Conservation (phyloP, 2,329 filamentous ascomycete species). For the Drechslerella dactyloides region DNA sequence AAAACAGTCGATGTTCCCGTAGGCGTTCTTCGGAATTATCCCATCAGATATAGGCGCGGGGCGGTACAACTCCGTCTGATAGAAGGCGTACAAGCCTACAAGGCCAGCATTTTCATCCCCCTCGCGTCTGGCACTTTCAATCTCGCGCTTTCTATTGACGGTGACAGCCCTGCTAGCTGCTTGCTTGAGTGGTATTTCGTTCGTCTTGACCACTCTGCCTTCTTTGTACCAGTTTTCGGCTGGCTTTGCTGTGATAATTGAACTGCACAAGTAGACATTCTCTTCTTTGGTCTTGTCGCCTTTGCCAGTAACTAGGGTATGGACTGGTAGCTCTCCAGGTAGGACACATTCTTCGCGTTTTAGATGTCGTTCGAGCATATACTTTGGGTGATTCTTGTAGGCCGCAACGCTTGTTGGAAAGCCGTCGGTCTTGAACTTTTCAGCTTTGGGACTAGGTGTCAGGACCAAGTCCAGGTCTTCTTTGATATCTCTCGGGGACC, state of each 20-base stretch:
- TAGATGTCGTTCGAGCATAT: constrained; percentile 81
- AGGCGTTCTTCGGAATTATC: constrained; percentile 75
- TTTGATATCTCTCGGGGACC: constrained; percentile 69
- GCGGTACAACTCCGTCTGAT: constrained; percentile 67
- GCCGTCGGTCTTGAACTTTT: constrained; percentile 65
- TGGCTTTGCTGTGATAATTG: constrained; percentile 78
- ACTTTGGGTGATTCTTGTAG: constrained; percentile 80
- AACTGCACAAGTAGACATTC: constrained; percentile 76
- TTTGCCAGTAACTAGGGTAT: constrained; percentile 61
- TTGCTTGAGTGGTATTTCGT: constrained; percentile 78
- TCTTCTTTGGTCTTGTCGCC: constrained; percentile 63
- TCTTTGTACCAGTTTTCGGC: constrained; percentile 90
- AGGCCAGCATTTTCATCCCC: constrained; percentile 59
- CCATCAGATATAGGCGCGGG: constrained; percentile 78
- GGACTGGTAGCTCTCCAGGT: constrained; percentile 68
- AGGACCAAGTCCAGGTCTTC: constrained; percentile 70
- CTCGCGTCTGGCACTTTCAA: constrained; percentile 84
- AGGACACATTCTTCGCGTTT: constrained; percentile 83
- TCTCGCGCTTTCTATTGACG: constrained; percentile 81
- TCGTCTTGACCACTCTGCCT: constrained; percentile 76
- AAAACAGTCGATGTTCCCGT: constrained; percentile 72
- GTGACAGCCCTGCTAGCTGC: constrained; percentile 74
- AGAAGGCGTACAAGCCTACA: constrained; percentile 63
- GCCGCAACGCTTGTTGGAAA: constrained; percentile 87
- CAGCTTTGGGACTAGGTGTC: not conserved